These are phyloP conservation scores for Plectosphaerella plurivora DNA, from an alignment of 2,329 filamentous ascomycete species.

Conservation along the genomic window DNA sequence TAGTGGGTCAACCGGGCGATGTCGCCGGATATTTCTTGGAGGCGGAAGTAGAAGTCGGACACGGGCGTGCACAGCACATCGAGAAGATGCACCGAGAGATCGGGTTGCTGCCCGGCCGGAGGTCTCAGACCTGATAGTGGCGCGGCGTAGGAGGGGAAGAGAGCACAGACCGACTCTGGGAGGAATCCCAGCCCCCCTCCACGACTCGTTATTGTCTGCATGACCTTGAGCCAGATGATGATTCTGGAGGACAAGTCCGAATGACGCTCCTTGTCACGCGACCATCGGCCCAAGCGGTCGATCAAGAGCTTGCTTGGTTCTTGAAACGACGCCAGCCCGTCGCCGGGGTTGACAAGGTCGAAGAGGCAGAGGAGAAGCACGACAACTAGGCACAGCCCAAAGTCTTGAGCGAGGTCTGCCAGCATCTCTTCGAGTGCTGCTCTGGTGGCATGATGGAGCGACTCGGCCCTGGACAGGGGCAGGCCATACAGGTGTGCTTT, in stretches of 20 bases:
- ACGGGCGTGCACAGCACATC: constrained; percentile 11
- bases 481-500: constrained; percentile 9
- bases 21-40: constrained; percentile 14
- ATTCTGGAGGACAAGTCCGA: constrained; percentile 4
- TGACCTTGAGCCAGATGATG: constrained; percentile 12
- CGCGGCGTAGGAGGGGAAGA: constrained; percentile 5
- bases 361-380: constrained; percentile 13
- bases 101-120: neutral
- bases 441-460: constrained; percentile 5
- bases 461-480: constrained; percentile 5
- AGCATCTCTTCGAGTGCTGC: neutral
- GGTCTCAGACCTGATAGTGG: neutral
- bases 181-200: constrained; percentile 12
- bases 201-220: constrained; percentile 11
- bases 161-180: constrained; percentile 6
- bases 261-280: neutral
- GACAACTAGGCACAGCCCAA: constrained; percentile 1
- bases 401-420: constrained; percentile 1
- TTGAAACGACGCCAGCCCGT: constrained; percentile 1
- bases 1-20: constrained; percentile 16
- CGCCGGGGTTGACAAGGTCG: constrained; percentile 7
- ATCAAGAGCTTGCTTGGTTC: constrained; percentile 5
- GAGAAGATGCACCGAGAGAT: constrained; percentile 8
- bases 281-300: neutral
- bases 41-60: constrained; percentile 15